phyloP scores from a whole-genome alignment of 495 filamentous ascomycete genomes.

The Penicillium daleae region DNA sequence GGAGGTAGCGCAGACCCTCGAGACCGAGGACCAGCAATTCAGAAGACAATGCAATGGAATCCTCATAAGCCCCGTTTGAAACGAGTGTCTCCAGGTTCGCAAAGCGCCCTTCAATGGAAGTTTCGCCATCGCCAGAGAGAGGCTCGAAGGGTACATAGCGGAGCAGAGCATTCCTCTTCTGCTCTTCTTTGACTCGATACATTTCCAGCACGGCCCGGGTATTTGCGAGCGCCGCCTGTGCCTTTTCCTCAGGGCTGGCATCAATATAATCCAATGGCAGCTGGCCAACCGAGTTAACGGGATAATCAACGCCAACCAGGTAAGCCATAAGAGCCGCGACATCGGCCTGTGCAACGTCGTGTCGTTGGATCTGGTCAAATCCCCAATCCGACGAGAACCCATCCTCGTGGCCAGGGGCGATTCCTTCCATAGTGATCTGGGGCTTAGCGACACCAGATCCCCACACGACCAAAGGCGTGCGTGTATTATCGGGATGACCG shows the following conservation, averaged over 20 bases:
- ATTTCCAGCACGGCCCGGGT: conserved; percentile 90
- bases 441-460: conserved; percentile 89
- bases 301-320: conserved; percentile 86
- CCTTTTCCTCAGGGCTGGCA: conserved; percentile 73
- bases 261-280: conserved; percentile 82
- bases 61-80: conserved; percentile 63
- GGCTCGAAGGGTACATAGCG: conserved; percentile 73
- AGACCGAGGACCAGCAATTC: conserved; percentile 76
- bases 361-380: conserved; percentile 74
- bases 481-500: conserved; percentile 95
- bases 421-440: conserved; percentile 51
- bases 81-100: conserved; percentile 69
- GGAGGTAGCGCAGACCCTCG: conserved; percentile 88
- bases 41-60: conserved; percentile 75
- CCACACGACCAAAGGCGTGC: conserved; percentile 93
- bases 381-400: conserved; percentile 92
- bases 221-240: conserved; percentile 84
- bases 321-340: conserved; percentile 97
- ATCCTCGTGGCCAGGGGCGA: conserved; percentile 82
- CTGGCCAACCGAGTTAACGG: conserved; percentile 95
- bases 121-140: conserved; percentile 58
- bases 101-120: conserved; percentile 70
- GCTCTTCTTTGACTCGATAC: conserved; percentile 92
- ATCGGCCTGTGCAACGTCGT: conserved; percentile 95
- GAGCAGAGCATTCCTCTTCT: conserved; percentile 75